phyloP scores from a whole-genome alignment of 2,329 filamentous ascomycete species.

The Colletotrichum tabaci region DNA sequence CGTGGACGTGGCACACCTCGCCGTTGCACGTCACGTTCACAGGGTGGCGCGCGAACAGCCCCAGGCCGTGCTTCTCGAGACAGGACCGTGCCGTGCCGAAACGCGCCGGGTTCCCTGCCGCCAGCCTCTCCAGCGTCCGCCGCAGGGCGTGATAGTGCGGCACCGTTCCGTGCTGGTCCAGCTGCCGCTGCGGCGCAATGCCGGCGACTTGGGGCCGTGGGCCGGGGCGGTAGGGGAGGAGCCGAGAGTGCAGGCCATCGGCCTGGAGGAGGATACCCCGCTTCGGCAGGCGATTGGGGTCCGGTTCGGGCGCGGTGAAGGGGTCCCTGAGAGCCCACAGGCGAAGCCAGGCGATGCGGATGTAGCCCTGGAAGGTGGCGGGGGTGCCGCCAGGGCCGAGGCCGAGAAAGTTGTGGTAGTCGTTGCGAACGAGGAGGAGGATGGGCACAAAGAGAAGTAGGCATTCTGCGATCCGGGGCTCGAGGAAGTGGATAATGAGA shows the following conservation, averaged over 20 bases:
- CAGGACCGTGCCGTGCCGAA: constrained; percentile 79
- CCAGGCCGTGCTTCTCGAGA: constrained; percentile 86
- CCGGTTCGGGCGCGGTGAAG: constrained; percentile 70
- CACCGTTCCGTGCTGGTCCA: constrained; percentile 74
- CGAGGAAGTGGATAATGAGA: constrained; percentile 66
- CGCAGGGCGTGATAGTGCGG: constrained; percentile 71
- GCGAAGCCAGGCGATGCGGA: constrained; percentile 80
- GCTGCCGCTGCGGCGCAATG: constrained; percentile 86
- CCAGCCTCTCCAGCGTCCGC: constrained; percentile 66
- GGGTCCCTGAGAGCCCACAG: constrained; percentile 81
- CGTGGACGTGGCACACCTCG: constrained; percentile 88
- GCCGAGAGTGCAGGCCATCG: constrained; percentile 43
- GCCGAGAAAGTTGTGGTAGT: constrained; percentile 82
- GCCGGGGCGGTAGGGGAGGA: constrained; percentile 74
- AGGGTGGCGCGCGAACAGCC: constrained; percentile 78
- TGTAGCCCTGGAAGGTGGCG: constrained; percentile 79
- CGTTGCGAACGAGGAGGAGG: constrained; percentile 71
- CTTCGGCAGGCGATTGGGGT: constrained; percentile 66
- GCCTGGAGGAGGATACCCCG: constrained; percentile 69
- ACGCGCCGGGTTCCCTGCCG: constrained; percentile 58
- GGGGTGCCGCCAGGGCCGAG: constrained; percentile 88
- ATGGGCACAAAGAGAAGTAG: constrained; percentile 66
- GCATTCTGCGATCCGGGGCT: constrained; percentile 62
- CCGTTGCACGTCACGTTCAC: constrained; percentile 81
- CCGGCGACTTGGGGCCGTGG: constrained; percentile 78